phyloP scores from a whole-genome alignment of 192 early-diverging fungal genomes.

The Funneliformis geosporum region DNA sequence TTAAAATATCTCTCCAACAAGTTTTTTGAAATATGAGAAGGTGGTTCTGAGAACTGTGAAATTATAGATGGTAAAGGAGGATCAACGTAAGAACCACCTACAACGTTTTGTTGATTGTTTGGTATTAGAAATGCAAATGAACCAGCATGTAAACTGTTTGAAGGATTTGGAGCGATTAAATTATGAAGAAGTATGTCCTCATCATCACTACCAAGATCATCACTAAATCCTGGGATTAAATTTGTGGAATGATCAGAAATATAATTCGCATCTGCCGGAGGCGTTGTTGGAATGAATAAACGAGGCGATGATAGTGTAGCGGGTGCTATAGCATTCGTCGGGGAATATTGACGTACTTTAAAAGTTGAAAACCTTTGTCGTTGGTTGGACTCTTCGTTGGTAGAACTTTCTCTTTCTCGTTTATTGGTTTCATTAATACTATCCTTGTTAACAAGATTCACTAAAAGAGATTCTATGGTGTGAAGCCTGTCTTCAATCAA shows the following conservation, averaged over 20 bases:
- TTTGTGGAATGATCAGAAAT: not conserved
- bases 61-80: slow-evolving; percentile 12
- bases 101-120: not conserved
- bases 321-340: not conserved
- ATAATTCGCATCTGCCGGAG: slow-evolving; percentile 21
- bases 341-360: slow-evolving; percentile 32
- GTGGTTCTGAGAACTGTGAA: not conserved
- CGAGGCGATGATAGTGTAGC: not conserved
- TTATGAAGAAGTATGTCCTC: slow-evolving; percentile 21
- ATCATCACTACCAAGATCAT: slow-evolving; percentile 30
- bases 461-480: slow-evolving; percentile 56
- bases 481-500: slow-evolving; percentile 57
- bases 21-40: slow-evolving; percentile 1
- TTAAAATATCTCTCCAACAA: slow-evolving; percentile 37
- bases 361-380: slow-evolving; percentile 19
- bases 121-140: slow-evolving; percentile 1
- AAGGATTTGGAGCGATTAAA: not conserved
- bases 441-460: slow-evolving; percentile 50
- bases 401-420: slow-evolving; percentile 1
- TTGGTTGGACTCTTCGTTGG: slow-evolving; percentile 4
- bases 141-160: slow-evolving; percentile 16
- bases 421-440: slow-evolving; percentile 29
- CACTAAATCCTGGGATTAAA: slow-evolving; percentile 1
- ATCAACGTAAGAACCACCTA: slow-evolving; percentile 3
- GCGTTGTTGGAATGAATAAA: slow-evolving; percentile 22